Percentiles rank a stretch among this genome's conserved stretches.
Conservation (phyloP, 1,139 yeast species). For the Candida neerlandica region DNA sequence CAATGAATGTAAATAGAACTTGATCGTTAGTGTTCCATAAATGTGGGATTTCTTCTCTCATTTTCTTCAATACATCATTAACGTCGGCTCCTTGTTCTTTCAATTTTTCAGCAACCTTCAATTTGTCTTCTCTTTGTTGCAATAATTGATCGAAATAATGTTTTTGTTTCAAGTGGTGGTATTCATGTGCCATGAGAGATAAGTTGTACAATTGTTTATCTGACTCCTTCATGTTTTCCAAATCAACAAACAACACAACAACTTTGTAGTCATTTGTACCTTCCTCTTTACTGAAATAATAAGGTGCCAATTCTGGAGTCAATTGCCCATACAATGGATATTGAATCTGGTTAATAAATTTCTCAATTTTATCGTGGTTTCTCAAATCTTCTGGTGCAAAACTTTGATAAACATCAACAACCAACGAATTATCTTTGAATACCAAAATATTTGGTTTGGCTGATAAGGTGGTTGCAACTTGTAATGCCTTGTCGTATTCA, state of each 20-base stretch:
- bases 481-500: slow-evolving; percentile 45
- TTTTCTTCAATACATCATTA: slow-evolving; percentile 41
- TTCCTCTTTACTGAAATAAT: slow-evolving; percentile 34
- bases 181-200: slow-evolving; percentile 56
- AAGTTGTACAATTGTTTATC: slow-evolving; percentile 44
- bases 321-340: slow-evolving; percentile 57
- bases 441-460: slow-evolving; percentile 62
- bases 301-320: slow-evolving; percentile 37
- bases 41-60: slow-evolving; percentile 54
- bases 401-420: slow-evolving; percentile 57
- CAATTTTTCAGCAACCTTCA: slow-evolving; percentile 41
- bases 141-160: slow-evolving; percentile 44
- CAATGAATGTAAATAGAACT: slow-evolving; percentile 54
- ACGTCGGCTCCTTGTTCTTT: slow-evolving; percentile 46
- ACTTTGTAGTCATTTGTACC: slow-evolving; percentile 40
- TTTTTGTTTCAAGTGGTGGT: slow-evolving; percentile 47
- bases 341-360: slow-evolving; percentile 50
- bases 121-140: slow-evolving; percentile 44
- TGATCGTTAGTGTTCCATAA: slow-evolving; percentile 40
- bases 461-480: slow-evolving; percentile 54
- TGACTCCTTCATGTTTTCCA: slow-evolving; percentile 37
- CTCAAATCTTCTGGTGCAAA: slow-evolving; percentile 67
- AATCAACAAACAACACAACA: slow-evolving; percentile 56
- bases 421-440: slow-evolving; percentile 57
- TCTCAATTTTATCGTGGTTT: slow-evolving; percentile 44